Base-by-base conservation (phyloP, 2,329 filamentous ascomycete species). In the Aureobasidium sp. region DNA sequence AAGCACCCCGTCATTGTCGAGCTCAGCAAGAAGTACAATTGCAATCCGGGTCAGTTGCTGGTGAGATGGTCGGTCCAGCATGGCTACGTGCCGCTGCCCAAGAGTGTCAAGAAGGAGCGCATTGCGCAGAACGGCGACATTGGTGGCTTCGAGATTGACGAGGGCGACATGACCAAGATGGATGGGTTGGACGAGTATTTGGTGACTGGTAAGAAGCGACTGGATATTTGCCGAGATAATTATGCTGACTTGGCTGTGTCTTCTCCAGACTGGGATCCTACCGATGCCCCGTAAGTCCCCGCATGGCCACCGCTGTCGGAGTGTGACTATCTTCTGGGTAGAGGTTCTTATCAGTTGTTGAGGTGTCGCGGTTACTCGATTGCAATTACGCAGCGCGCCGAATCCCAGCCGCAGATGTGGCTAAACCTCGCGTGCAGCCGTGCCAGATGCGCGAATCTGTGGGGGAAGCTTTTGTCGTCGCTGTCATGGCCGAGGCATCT, bases 41-140 rank as follows among this genome's bases (percentile, higher is more conserved):
- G 86, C 71, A 86, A 85, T 0, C 82, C 86, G 1, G 89, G 85
- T 3, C 90, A 94, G 73, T 75, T 95, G 39, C 76, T 94, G 71
- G 81, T 95, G 50, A 82, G 88, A 61, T 94, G 90, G 90, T 87
- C 84, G 60, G 73, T 93, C 65, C 89, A 94, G 72, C 83, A 91
- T 70, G 85, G 83, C 39, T 86, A 86, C 68, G 82, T 91, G 48
- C 85, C 87, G 5, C 75, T 92, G 64, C 89, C 89, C 5, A 92
- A 94, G 79, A 90, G 87, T 70, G 78, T 82, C 24, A 82, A 77
- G 63, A 78, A 78, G 69, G 79, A 82, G 53, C 79, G 88, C 29
- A 85, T 91, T 61, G 67, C 81, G 5, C 82, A 85, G 70, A 92
- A 91, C 70, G 83, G 79, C 3, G 73, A 83, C 40, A 78, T 91